These are phyloP conservation scores for Neoboletus subvelutipes DNA, from an alignment of 768 basidiomycete species.

Conservation along the genomic window DNA sequence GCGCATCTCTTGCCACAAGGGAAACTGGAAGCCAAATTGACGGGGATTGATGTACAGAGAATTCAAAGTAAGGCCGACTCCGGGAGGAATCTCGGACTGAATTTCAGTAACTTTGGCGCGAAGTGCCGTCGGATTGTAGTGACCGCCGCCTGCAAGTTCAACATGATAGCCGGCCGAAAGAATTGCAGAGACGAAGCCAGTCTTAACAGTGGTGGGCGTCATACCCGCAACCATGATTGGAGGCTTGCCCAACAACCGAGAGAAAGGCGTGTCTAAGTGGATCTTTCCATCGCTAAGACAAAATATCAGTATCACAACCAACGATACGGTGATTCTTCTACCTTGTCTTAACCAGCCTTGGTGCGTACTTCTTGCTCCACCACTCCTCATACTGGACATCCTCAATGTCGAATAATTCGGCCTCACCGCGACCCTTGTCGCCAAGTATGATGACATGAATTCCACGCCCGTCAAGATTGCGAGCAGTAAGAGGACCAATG, in stretches of 20 bases:
- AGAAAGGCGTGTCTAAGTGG: conserved; percentile 94
- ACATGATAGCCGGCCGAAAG: conserved; percentile 94
- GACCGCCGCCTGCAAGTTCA: conserved; percentile 96
- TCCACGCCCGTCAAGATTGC: conserved; percentile 91
- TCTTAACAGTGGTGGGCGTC: conserved; percentile 96
- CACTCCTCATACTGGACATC: conserved; percentile 75
- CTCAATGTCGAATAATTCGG: conserved; percentile 74
- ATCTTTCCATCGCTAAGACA: conserved; percentile 77
- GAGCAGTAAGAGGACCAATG: conserved; percentile 86
- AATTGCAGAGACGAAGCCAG: conserved; percentile 91
- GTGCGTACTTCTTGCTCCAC: conserved; percentile 90
- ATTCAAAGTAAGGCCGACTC: conserved; percentile 92
- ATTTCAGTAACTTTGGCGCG: conserved; percentile 93
- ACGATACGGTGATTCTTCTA: conserved; percentile 26
- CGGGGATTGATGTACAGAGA: conserved; percentile 97
- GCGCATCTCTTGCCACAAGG: conserved; percentile 97
- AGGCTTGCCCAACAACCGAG: conserved; percentile 91
- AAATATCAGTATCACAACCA: background rate
- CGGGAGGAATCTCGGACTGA: conserved; percentile 76
- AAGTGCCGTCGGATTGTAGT: conserved; percentile 89
- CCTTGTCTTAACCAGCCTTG: conserved; percentile 87
- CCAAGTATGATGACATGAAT: conserved; percentile 87
- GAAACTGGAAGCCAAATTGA: conserved; percentile 96
- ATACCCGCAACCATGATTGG: conserved; percentile 99
- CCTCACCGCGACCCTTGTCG: conserved; percentile 86